Base-by-base conservation (phyloP, 2,329 filamentous ascomycete genomes). In the Trichocomaceae sp. region DNA sequence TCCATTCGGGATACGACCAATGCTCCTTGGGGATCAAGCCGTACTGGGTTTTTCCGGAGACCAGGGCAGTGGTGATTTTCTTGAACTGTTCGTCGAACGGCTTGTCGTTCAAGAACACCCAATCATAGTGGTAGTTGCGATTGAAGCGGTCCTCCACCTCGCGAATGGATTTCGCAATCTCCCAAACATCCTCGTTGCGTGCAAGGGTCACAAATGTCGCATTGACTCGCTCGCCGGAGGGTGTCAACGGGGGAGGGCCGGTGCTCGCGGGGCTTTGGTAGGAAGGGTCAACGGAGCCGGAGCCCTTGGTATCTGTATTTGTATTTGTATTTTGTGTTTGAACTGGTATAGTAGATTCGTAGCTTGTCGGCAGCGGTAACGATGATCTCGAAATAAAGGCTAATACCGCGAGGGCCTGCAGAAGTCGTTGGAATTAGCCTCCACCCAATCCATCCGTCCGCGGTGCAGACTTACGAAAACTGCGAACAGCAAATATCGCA, bases 111-210 rank as follows among this genome's bases (percentile, higher is more conserved):
- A 99, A 78, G 77, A 99, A 99, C 52, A 99, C 92, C 95, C 95
- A 99, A 70, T 97, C 92, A 75, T 99, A 99, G 77, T 95, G 86
- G 78, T 88, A 97, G 66, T 92, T 88, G 66, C 85, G 84, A 77
- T 99, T 99, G 83, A 99, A 99, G 68, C 93, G 88, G 73, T 99
- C 93, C 75, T 99, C 93, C 55, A 99, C 85, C 68, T 96, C 89
- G 55, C 93, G 89, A 68, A 99, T 99, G 12, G 91, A 96, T 66
- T 90, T 84, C 59, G 90, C 88, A 68, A 99, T 96, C 50, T 99
- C 93, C 93, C 93, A 99, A 26, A 97, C 77, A 68, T 99, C 93
- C 54, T 78, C 81, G 76, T 99, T 99, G 66, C 93, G 86, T 52
- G 93, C 93, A 58, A 99, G 82, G 20, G 91, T 96, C 52, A 99